These are phyloP conservation scores for Pseudocercospora cruenta DNA, from an alignment of 2,329 filamentous ascomycete species.

Conservation along the genomic window DNA sequence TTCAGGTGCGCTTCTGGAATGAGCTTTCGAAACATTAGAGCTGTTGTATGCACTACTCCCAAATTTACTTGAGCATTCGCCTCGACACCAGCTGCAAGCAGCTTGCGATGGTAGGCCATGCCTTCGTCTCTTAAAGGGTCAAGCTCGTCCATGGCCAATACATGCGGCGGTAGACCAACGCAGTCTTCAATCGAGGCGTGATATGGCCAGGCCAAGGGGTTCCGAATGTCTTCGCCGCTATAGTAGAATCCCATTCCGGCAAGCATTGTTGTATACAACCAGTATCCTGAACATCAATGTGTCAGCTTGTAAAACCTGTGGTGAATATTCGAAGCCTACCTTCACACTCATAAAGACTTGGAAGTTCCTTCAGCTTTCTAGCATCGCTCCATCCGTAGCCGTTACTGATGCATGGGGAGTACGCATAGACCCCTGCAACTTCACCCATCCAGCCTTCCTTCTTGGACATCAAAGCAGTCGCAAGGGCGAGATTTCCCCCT, in stretches of 20 bases:
- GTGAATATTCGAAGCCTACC: conserved; percentile 6
- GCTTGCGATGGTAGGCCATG: conserved; percentile 33
- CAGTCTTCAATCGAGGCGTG: conserved; percentile 34
- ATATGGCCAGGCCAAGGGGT: conserved; percentile 40
- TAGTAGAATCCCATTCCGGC: conserved; percentile 31
- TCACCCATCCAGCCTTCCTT: conserved; percentile 34
- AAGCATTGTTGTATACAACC: neutral
- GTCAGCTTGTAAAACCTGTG: neutral
- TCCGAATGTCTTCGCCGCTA: conserved; percentile 24
- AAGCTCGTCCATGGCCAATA: conserved; percentile 37
- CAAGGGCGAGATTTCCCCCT: conserved; percentile 37
- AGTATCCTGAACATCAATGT: neutral
- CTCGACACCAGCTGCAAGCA: conserved; percentile 33
- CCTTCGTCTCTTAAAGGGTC: conserved; percentile 39
- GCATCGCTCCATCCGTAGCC: conserved; percentile 23
- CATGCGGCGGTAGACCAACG: conserved; percentile 35
- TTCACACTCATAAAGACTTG: conserved; percentile 35
- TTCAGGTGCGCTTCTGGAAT: conserved; percentile 33
- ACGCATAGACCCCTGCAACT: conserved; percentile 35
- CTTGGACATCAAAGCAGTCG: conserved; percentile 35
- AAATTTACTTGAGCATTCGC: conserved; percentile 33
- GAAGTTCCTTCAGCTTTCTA: conserved; percentile 31
- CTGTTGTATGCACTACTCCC: conserved; percentile 32
- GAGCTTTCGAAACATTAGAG: conserved; percentile 31
- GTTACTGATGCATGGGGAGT: conserved; percentile 34